Conservation (phyloP, 2,329 filamentous ascomycete genomes). For the Sclerotinia subarctica region DNA sequence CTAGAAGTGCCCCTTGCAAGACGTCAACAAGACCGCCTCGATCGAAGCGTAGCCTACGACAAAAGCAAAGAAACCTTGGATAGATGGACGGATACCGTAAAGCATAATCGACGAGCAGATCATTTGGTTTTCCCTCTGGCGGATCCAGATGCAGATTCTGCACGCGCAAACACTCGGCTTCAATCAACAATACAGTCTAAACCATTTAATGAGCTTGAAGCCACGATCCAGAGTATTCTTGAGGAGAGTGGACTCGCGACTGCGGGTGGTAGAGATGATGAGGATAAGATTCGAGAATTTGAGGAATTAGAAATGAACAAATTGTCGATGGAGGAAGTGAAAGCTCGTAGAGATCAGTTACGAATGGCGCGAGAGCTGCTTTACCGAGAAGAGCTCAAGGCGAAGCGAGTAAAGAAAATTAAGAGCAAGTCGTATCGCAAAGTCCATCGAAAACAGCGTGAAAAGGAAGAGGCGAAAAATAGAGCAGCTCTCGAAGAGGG, state of each 20-base stretch:
- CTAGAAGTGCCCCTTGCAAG: constrained; percentile 80
- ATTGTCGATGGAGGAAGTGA: constrained; percentile 68
- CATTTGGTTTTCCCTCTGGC: constrained; percentile 84
- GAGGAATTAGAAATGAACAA: constrained; percentile 70
- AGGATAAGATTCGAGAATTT: constrained; percentile 64
- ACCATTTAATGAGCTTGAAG: constrained; percentile 78
- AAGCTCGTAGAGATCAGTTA: constrained; percentile 69
- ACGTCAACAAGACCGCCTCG: constrained; percentile 79
- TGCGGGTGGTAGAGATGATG: constrained; percentile 55
- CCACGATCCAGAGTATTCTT: constrained; percentile 82
- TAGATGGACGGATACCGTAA: constrained; percentile 92
- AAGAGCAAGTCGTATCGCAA: constrained; percentile 95
- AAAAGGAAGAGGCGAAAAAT: constrained; percentile 56
- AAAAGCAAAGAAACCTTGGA: constrained; percentile 89
- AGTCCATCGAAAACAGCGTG: constrained; percentile 78
- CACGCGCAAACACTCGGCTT: constrained; percentile 61
- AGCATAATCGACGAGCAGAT: constrained; percentile 87
- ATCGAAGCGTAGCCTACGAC: constrained; percentile 78
- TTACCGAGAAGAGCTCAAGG: constrained; percentile 82
- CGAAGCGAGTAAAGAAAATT: constrained; percentile 96
- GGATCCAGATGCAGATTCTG: constrained; percentile 59
- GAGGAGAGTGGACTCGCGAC: constrained; percentile 76
- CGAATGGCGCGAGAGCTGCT: constrained; percentile 79
- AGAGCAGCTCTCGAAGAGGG: constrained; percentile 55
- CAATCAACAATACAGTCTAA: constrained; percentile 60